Conservation (phyloP, 495 filamentous ascomycete genomes). For the Cenococcum geophilum region DNA sequence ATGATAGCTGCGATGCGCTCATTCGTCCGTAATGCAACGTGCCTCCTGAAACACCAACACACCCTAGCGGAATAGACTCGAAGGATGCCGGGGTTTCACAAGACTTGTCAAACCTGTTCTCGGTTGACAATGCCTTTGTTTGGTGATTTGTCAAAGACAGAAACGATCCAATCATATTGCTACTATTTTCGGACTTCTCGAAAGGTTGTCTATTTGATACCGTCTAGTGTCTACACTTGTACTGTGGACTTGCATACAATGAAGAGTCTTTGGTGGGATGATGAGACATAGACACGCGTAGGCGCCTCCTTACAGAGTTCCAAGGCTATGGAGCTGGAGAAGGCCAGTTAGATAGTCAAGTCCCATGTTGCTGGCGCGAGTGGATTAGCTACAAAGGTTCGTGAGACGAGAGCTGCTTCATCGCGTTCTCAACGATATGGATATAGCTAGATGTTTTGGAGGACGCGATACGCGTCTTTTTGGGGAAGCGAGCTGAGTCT, state of each 20-base stretch:
- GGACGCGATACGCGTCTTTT: background rate
- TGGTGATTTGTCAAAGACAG: background rate
- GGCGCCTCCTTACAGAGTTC: background rate
- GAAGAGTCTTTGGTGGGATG: background rate
- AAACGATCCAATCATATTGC: background rate
- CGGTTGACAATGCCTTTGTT: background rate
- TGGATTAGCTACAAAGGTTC: background rate
- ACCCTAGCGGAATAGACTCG: background rate
- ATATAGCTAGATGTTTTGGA: background rate
- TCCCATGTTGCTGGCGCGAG: background rate
- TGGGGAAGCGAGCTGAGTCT: background rate
- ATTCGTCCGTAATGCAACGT: background rate
- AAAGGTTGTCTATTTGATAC: background rate
- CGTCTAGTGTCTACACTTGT: background rate
- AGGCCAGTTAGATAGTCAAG: background rate
- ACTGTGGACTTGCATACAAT: background rate
- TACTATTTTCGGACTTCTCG: background rate
- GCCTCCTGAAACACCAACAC: background rate
- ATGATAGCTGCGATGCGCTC: background rate
- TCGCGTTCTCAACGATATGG: background rate
- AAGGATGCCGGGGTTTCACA: background rate
- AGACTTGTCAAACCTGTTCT: background rate
- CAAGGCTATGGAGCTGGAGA: constrained; percentile 5
- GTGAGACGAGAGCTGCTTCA: background rate
- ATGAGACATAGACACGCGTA: constrained; percentile 2